Evolutionary conservation across 345 rosid genomes (phyloP), one percentile per base, ranked within the genome.

Genomic region (Salix arbutifolia): DNA sequence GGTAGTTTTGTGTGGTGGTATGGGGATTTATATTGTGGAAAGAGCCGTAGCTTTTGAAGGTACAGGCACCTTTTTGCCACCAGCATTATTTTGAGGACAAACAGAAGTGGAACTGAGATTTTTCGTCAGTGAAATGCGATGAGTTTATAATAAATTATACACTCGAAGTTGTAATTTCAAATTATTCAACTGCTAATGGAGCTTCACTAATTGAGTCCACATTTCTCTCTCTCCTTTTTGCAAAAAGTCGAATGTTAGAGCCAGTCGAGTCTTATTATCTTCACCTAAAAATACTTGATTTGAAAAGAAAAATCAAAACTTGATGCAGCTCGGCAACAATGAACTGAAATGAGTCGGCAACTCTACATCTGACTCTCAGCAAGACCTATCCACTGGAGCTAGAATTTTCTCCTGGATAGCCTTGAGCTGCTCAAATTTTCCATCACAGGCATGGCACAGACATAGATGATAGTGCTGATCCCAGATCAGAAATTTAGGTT

Each of bases 1-100:
- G 14, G 17, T 33, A 16, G 44, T 30, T n/a, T 44, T 21, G 25
- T 40, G 7, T 23, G 12, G 4, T 31, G 44, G 25, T 64, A 18
- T 52, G 38, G 48, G 48, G 28, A 19, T 46, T 68, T 48, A 46
- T 48, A 46, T 13, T 11, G 42, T 5, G 25, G 26, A 70, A 60
- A 70, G 74, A 56, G 52, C 67, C 56, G 37, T 28, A 26, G 67
- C 67, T 76, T 76, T 76, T 76, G 66, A 67, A 74, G n/a, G 11
- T 28, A 37, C 52, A 37, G 23, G 5, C 65, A 62, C 12, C 50
- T 68, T 23, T 53, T 37, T 3, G 21, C 30, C 33, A 18, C 19
- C 26, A 52, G 14, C 70, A 37, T 30, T 38, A 8, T 3, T 44
- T 19, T 50, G 61, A 18, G 5, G 60, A 28, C 52, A 38, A 7